Evolutionary conservation across 768 basidiomycete genomes (phyloP), one percentile per base, ranked within the genome.

Genomic region (Austroboletus festivus): DNA sequence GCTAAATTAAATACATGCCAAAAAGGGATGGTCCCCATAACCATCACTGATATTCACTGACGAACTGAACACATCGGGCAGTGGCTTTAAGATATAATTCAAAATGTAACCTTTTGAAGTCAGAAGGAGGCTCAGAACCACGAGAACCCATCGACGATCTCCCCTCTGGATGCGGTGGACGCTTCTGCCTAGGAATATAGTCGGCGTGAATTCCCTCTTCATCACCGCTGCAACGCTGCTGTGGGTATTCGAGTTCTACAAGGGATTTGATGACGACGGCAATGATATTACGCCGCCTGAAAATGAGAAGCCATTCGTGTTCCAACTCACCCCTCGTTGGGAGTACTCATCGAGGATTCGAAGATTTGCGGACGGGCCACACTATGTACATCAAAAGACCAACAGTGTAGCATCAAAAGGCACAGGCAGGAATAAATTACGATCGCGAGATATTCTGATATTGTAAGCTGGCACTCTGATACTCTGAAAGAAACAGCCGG

Each of bases 361-460:
- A n/a, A n/a, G n/a, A n/a, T n/a, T n/a, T n/a, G n/a, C n/a, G n/a
- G n/a, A n/a, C n/a, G n/a, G n/a, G n/a, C n/a, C n/a, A n/a, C n/a
- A n/a, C n/a, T n/a, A n/a, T n/a, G n/a, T n/a, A n/a, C n/a, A n/a
- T n/a, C n/a, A n/a, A n/a, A n/a, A n/a, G n/a, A n/a, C n/a, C n/a
- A n/a, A n/a, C n/a, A n/a, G n/a, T n/a, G n/a, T n/a, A n/a, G n/a
- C n/a, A n/a, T n/a, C n/a, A n/a, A 33, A 20, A 42, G 20, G 23
- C 38, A 43, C 33, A 46, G 19, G 11, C 11, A 12, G 34, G 33
- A 26, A 50, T 48, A 51, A 45, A 53, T 78, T 65, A 91, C 55
- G 88, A 85, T 53, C 86, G 78, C 22, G 87, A 82, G 49, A 89
- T 74, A 64, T 89, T 93, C 68, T 91, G 89, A 65, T 95, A 95